Evolutionary conservation across 805 yeast genomes (phyloP), one percentile per base, ranked within the genome.

Genomic region (Lachancea fermentati): DNA sequence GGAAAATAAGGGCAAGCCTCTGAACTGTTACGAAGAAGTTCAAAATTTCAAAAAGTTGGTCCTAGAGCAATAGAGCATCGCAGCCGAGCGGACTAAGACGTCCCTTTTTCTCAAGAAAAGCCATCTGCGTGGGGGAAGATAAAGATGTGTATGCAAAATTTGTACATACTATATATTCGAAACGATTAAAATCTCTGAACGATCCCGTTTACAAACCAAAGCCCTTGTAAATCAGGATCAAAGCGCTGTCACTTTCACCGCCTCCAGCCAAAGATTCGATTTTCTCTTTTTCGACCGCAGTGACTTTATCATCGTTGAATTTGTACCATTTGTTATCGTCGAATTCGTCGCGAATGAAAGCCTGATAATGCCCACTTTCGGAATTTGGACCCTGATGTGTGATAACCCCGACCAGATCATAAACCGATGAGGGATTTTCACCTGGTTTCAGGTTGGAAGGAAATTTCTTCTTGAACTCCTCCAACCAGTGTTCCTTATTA

Each of bases 321-420:
- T 81, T 81, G 82, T 85, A 91, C 99, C 99, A 93, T 47, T 71
- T 74, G 36, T 83, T 80, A 24, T 85, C 89, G 55, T 81, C 87
- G 14, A 63, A 65, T 25, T 71, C 76, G 61, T 89, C 93, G 53
- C 76, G 80, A 12, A 84, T 81, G 66, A 85, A 93, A 19, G 91
- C 80, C 66, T 89, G 97, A 64, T 93, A 93, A 65, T 93, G 99
- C 13, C 99, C 99, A 19, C 96, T 83, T 61, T 93, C 97, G 0
- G 97, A 96, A 32, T 89, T 79, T 5, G 96, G 80, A 36, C 99
- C 99, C 57, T 82, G 84, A 66, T 93, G 99, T 1, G 97, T 87
- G 44, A 93, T 78, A 17, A 93, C 76, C 2, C 95, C 87, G 29
- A 71, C 68, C 49, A 93, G 74, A 49, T 87, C 88, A 58, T 93